phyloP scores from a whole-genome alignment of 768 basidiomycete genomes.

The Daedalea quercina region DNA sequence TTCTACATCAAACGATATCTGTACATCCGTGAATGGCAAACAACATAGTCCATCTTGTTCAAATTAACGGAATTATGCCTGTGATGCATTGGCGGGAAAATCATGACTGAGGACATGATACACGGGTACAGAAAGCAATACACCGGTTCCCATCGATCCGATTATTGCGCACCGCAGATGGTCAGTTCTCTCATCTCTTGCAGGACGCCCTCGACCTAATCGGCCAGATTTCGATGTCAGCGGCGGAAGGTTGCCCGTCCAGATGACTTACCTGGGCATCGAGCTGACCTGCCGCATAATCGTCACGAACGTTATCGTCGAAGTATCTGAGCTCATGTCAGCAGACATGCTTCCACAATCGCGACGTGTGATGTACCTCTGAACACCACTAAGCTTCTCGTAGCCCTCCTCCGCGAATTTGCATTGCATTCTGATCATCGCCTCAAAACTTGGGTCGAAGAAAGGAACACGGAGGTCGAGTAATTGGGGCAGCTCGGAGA shows the following conservation, averaged over 20 bases:
- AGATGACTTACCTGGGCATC: slow-evolving; percentile 70
- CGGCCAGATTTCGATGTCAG: not conserved
- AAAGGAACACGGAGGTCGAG: slow-evolving; percentile 95
- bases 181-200: slow-evolving; percentile 96
- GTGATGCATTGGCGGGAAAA: no score
- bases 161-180: slow-evolving; percentile 64
- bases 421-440: slow-evolving; percentile 97
- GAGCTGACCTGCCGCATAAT: slow-evolving; percentile 93
- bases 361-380: slow-evolving; percentile 61
- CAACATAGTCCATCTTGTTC: no score
- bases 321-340: slow-evolving; percentile 78
- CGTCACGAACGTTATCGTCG: slow-evolving; percentile 83
- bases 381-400: slow-evolving; percentile 92
- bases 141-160: not conserved
- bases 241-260: not conserved
- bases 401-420: slow-evolving; percentile 99
- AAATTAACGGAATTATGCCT: no score
- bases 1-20: no score
- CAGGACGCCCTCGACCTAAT: slow-evolving; percentile 88
- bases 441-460: slow-evolving; percentile 98
- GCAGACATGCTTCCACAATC: no score
- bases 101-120: no score
- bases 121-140: not conserved
- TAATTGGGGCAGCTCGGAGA: slow-evolving; percentile 84
- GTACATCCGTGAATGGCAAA: no score